These are phyloP conservation scores for Talaromyces sp. DNA, from an alignment of 2,329 filamentous ascomycete species.

Conservation along the genomic window DNA sequence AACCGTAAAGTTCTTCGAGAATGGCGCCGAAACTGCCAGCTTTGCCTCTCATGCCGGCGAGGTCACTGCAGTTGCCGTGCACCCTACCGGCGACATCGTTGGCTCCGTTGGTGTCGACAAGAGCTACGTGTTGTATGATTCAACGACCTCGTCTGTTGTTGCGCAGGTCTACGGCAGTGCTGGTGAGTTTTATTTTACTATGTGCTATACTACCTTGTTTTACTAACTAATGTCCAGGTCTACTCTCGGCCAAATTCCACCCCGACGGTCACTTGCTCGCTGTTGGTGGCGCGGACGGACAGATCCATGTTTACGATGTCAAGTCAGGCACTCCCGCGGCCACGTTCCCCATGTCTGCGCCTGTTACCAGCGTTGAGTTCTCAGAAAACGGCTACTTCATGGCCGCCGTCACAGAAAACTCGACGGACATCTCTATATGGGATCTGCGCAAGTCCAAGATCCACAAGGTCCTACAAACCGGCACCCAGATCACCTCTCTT, in stretches of 20 bases:
- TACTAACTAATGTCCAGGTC: constrained; percentile 44
- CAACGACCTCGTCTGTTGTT: constrained; percentile 60
- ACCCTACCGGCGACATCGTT: constrained; percentile 75
- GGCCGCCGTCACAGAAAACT: constrained; percentile 71
- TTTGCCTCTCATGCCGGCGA: constrained; percentile 79
- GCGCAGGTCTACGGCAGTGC: constrained; percentile 75
- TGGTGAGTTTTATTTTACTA: constrained; percentile 48
- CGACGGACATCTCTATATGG: constrained; percentile 77
- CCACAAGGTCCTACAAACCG: constrained; percentile 80
- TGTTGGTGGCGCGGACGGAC: constrained; percentile 69
- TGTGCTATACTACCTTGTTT: background rate
- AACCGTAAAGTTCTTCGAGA: constrained; percentile 71
- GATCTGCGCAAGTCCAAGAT: constrained; percentile 81
- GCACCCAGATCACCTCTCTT: constrained; percentile 68
- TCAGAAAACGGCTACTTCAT: constrained; percentile 98
- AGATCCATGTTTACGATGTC: constrained; percentile 84
- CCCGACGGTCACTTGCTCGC: constrained; percentile 94
- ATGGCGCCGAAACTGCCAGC: constrained; percentile 61
- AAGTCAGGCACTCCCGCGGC: constrained; percentile 72
- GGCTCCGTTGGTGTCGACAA: constrained; percentile 88
- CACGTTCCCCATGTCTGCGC: constrained; percentile 59
- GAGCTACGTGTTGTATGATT: constrained; percentile 84
- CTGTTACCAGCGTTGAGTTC: constrained; percentile 73
- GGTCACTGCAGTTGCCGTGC: constrained; percentile 69
- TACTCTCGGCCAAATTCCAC: constrained; percentile 80